Evolutionary conservation across 305 asterid genomes (phyloP), one percentile per base, ranked within the genome.

Genomic region (Fraxinus platypoda): DNA sequence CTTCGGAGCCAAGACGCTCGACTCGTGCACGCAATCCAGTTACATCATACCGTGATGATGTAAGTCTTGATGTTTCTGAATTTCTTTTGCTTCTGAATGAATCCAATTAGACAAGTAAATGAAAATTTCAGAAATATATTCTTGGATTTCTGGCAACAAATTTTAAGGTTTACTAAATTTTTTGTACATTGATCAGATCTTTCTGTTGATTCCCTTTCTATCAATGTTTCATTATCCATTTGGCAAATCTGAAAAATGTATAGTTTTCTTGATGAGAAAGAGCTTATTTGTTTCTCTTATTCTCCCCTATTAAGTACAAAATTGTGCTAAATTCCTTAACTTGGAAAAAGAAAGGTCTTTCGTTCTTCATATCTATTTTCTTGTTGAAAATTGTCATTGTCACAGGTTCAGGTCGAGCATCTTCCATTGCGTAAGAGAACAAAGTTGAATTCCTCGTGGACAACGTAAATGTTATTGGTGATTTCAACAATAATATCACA

Each of bases 1-100:
- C 77, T 77, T 68, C 81, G 64, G 97, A 94, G 91, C 98, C 97
- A 83, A 91, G 97, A 68, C 97, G 98, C 70, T 94, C 98, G 9
- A 85, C 95, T 74, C 92, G 98, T 28, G 90, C 86, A 21, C 97
- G 97, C 43, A 94, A 86, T 77, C 87, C 90, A 43, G 92, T 89
- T 86, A 19, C 87, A 54, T 83, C 97, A 8, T 94, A 94, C 84
- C 88, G 88, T 43, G 98, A 94, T 81, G 93, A 94, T 82, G 97
- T 92, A 85, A 93, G 92, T 78, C 83, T 78, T 79, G 43, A 28
- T 19, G 49, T 72, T 59, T 26, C 62, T 49, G 19, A 49, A 49
- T 46, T 77, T 72, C 7, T 30, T 19, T 12, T 71, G 76, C 80
- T 46, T 70, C 13, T 64, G 15, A 15, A 75, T 41, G 1, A 28